These are phyloP conservation scores for Glycine tomentella DNA, from an alignment of 306 rosid species.

Conservation along the genomic window DNA sequence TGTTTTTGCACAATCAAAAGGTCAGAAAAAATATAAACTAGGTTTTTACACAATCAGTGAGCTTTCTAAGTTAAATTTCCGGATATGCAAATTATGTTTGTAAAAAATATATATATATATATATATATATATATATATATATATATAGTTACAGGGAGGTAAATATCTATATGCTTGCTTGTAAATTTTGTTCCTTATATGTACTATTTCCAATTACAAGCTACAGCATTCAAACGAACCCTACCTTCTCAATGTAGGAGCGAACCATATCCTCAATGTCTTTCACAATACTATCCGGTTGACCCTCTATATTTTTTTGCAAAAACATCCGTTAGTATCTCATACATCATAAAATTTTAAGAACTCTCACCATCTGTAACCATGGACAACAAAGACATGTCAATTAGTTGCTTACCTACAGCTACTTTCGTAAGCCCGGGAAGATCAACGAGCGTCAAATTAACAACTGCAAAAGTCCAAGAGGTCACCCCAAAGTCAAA, in stretches of 20 bases:
- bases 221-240: constrained; percentile 18
- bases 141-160: neutral
- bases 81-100: neutral
- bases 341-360: constrained; percentile 2
- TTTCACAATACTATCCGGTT: constrained; percentile 83
- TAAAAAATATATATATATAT: no score
- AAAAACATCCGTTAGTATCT: constrained; percentile 40
- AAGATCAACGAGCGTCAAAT: constrained; percentile 96
- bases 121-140: no score
- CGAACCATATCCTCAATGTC: constrained; percentile 97
- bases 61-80: constrained; percentile 16
- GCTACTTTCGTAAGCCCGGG: constrained; percentile 99
- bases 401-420: constrained; percentile 66
- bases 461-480: constrained; percentile 72
- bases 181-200: constrained; percentile 14
- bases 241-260: constrained; percentile 94
- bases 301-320: constrained; percentile 79
- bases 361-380: neutral
- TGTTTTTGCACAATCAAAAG: constrained; percentile 67
- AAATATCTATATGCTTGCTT: constrained; percentile 5
- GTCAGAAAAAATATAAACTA: constrained; percentile 19
- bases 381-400: constrained; percentile 37
- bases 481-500: constrained; percentile 25
- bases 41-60: neutral
- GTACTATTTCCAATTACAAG: constrained; percentile 7